These are phyloP conservation scores for Clonostachys rhizophaga DNA, from an alignment of 2,329 filamentous ascomycete species.

Conservation along the genomic window DNA sequence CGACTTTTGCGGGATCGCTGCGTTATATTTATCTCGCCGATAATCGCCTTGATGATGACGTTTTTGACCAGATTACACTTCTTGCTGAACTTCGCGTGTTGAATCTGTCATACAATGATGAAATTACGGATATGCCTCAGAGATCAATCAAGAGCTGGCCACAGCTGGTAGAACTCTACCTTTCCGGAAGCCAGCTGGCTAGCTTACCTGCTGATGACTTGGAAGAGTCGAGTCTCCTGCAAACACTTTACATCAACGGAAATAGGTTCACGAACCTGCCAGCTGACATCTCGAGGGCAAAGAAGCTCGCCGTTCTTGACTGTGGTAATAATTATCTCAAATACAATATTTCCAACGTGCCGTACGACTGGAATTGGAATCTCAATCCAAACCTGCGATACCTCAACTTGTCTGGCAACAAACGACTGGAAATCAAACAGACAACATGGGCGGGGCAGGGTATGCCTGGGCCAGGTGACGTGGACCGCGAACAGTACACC, in stretches of 20 bases:
- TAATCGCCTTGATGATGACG: constrained; percentile 89
- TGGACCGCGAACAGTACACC: constrained; percentile 64
- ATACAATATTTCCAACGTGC: constrained; percentile 98
- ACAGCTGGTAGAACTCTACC: constrained; percentile 83
- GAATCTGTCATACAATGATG: constrained; percentile 90
- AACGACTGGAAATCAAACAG: constrained; percentile 84
- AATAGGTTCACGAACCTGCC: constrained; percentile 98
- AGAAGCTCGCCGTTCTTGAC: constrained; percentile 86
- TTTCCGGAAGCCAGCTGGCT: constrained; percentile 92
- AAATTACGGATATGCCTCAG: constrained; percentile 83
- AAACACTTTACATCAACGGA: constrained; percentile 90
- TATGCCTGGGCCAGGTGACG: constrained; percentile 34
- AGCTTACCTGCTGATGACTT: constrained; percentile 90
- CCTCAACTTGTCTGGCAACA: constrained; percentile 95
- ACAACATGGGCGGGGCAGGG: constrained; percentile 35
- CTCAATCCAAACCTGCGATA: constrained; percentile 94
- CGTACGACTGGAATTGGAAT: constrained; percentile 99
- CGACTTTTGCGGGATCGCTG: constrained; percentile 84
- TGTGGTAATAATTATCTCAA: constrained; percentile 94
- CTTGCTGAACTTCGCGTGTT: constrained; percentile 81
- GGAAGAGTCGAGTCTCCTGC: constrained; percentile 81
- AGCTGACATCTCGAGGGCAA: constrained; percentile 90
- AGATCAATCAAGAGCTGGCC: constrained; percentile 86
- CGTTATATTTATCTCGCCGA: constrained; percentile 85
- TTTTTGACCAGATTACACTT: constrained; percentile 85